Percentiles rank a stretch among this genome's conserved stretches.
These are phyloP conservation scores for Pseudozyma sp. DNA, from an alignment of 1,284 basidiomycete species.

Conservation along the genomic window DNA sequence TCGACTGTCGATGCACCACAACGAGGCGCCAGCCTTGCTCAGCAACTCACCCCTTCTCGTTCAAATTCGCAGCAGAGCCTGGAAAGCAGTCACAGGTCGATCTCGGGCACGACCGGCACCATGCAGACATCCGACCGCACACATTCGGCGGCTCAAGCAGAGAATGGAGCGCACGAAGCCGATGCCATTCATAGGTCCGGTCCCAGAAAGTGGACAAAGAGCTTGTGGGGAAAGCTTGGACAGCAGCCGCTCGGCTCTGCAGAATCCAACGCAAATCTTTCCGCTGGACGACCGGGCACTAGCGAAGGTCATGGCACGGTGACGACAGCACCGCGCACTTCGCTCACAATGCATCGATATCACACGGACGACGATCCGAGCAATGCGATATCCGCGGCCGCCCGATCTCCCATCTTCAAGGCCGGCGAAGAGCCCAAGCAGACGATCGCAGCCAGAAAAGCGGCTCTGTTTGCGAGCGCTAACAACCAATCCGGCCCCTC, in stretches of 20 bases:
- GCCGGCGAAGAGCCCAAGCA: slow-evolving; percentile 36
- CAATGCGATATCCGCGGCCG: slow-evolving; percentile 9
- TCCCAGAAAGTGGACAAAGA: slow-evolving; percentile 42
- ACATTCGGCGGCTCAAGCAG: neutral
- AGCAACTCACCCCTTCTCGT: slow-evolving; percentile 17
- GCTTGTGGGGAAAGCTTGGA: slow-evolving; percentile 49
- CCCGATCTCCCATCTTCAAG: slow-evolving; percentile 28
- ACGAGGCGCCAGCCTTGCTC: slow-evolving; percentile 29
- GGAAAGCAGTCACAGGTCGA: slow-evolving; percentile 12
- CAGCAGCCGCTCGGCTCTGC: slow-evolving; percentile 20
- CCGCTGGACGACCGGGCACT: slow-evolving; percentile 13
- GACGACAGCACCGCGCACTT: slow-evolving; percentile 14
- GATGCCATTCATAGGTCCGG: slow-evolving; percentile 13
- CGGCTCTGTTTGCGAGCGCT: slow-evolving; percentile 26
- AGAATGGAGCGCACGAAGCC: slow-evolving; percentile 5
- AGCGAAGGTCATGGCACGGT: slow-evolving; percentile 16
- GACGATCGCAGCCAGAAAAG: slow-evolving; percentile 38
- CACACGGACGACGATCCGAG: slow-evolving; percentile 28
- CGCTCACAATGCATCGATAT: slow-evolving; percentile 35
- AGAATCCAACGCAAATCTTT: slow-evolving; percentile 1
- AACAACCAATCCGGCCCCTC: slow-evolving; percentile 28
- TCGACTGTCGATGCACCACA: slow-evolving; percentile 34
- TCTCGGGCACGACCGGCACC: slow-evolving; percentile 16
- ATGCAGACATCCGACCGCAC: slow-evolving; percentile 1
- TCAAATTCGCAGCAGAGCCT: slow-evolving; percentile 27